Conservation (phyloP, 306 rosid genomes). For the Ormosia semicastrata region DNA sequence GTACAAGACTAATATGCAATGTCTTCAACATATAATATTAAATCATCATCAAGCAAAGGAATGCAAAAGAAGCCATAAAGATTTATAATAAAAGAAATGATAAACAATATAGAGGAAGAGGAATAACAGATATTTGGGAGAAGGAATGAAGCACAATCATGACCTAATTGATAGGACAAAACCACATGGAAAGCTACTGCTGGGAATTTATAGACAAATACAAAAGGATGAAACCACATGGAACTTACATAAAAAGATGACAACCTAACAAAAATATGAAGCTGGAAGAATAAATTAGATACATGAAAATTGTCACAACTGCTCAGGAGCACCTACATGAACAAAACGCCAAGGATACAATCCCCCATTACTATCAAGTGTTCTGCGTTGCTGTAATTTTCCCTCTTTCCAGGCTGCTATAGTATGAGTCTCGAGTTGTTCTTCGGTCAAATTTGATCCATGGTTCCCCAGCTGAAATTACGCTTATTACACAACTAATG, state of each 20-base stretch:
- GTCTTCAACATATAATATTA: slow-evolving; percentile 18
- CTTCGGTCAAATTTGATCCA: slow-evolving; percentile 81
- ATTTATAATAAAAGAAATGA: slow-evolving; percentile 7
- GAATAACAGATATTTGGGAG: neutral
- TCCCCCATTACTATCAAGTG: slow-evolving; percentile 53
- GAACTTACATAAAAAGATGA: neutral
- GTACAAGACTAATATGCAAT: slow-evolving; percentile 2
- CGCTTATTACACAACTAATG: neutral
- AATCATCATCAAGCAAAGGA: neutral
- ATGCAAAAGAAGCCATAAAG: slow-evolving; percentile 7
- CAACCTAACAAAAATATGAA: slow-evolving; percentile 8
- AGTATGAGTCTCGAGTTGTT: slow-evolving; percentile 86
- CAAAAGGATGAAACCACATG: neutral
- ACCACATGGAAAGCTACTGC: neutral
- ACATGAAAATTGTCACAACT: neutral
- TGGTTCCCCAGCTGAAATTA: slow-evolving; percentile 74
- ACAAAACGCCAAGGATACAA: slow-evolving; percentile 44
- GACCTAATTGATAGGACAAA: neutral
- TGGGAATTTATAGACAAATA: neutral
- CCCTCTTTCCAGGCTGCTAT: slow-evolving; percentile 89
- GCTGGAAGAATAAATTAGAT: slow-evolving; percentile 2
- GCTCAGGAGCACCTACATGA: slow-evolving; percentile 56
- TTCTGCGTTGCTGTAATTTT: slow-evolving; percentile 44
- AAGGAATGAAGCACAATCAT: slow-evolving; percentile 11
- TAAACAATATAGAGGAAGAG: neutral